Evolutionary conservation across 495 filamentous ascomycete genomes (phyloP).

Genomic region (Aspergillus affinis): DNA sequence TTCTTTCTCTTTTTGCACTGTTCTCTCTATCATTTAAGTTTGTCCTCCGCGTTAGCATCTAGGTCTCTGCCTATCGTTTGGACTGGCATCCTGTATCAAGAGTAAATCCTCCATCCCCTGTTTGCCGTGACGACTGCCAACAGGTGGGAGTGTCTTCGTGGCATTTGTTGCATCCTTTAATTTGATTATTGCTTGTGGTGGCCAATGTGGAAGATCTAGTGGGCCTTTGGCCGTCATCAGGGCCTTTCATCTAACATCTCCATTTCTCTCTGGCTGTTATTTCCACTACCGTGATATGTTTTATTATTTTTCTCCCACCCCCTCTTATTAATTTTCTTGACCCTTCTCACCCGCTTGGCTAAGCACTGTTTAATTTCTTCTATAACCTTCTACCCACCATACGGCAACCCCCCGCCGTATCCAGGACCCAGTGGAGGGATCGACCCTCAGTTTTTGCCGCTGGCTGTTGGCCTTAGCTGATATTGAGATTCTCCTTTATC

Average conservation of each 20-base stretch:
- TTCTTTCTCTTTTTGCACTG: conserved; percentile 14
- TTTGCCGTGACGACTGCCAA: conserved; percentile 13
- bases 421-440: conserved; percentile 26
- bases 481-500: conserved; percentile 20
- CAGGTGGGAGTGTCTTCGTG: conserved; percentile 12
- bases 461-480: conserved; percentile 20
- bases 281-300: conserved; percentile 23
- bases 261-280: conserved; percentile 16
- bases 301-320: conserved; percentile 7
- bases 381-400: conserved; percentile 21
- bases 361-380: conserved; percentile 29
- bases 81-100: conserved; percentile 18
- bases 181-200: conserved; percentile 14
- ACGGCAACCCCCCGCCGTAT: conserved; percentile 19
- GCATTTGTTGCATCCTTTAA: conserved; percentile 16
- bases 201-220: conserved; percentile 25
- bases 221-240: conserved; percentile 23
- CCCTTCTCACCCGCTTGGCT: conserved; percentile 20
- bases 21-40: conserved; percentile 14
- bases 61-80: conserved; percentile 21
- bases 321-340: conserved; percentile 11
- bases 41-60: conserved; percentile 23
- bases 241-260: conserved; percentile 17
- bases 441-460: conserved; percentile 22
- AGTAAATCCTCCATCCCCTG: conserved; percentile 16